Percentiles rank a stretch among this genome's conserved stretches.
Conservation (phyloP, 225 moss, liverwort and hornwort species). For the Takakia lepidozioides region DNA sequence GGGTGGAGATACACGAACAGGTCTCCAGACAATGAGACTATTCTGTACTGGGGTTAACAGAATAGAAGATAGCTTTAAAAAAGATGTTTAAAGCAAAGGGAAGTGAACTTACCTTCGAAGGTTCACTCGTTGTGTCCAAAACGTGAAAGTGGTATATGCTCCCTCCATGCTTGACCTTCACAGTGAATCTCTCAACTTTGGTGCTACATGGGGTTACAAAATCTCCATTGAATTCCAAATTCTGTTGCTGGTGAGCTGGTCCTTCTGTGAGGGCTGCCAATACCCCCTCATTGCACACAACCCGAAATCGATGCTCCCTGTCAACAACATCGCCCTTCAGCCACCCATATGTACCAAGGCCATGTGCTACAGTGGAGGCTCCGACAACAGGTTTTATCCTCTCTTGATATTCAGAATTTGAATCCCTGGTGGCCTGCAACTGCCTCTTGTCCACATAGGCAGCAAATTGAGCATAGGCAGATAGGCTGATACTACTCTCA, state of each 20-base stretch:
- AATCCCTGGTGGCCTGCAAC: constrained; percentile 6
- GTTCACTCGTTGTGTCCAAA: constrained; percentile 26
- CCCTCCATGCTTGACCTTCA: constrained; percentile 19
- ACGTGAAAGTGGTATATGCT: constrained; percentile 30
- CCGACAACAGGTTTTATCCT: too few species aligned
- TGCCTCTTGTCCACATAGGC: constrained; percentile 40
- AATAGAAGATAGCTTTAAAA: too few species aligned
- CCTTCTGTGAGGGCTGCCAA: constrained; percentile 19
- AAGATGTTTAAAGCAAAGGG: too few species aligned
- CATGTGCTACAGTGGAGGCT: constrained; percentile 56
- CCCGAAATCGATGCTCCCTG: constrained; percentile 14
- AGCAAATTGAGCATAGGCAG: constrained; percentile 78
- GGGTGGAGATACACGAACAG: too few species aligned
- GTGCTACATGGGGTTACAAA: constrained; percentile 18
- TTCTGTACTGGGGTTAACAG: too few species aligned
- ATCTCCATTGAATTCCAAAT: constrained; percentile 17
- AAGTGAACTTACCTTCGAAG: constrained; percentile 22
- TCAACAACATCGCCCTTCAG: constrained; percentile 30
- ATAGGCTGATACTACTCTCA: constrained; percentile 65
- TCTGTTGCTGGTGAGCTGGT: not conserved
- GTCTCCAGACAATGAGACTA: too few species aligned
- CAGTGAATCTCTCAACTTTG: constrained; percentile 18
- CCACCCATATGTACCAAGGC: constrained; percentile 91
- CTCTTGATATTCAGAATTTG: too few species aligned
- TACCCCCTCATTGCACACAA: constrained; percentile 13